phyloP scores from a whole-genome alignment of 257 asterid genomes.

The Hygrophila difformis region DNA sequence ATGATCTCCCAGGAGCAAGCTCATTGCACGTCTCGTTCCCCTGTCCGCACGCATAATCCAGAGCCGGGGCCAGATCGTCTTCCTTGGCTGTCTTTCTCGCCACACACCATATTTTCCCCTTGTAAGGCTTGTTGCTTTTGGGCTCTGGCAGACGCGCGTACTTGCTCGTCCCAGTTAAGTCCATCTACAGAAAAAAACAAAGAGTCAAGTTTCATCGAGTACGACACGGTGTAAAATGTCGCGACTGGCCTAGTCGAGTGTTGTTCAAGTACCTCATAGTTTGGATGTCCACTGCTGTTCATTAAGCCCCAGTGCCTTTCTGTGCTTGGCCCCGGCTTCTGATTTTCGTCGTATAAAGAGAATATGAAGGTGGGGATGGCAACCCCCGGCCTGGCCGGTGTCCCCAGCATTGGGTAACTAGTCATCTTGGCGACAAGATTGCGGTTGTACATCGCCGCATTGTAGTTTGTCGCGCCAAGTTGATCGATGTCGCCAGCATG shows the following conservation, averaged over 20 bases:
- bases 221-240: too few relatives aligned
- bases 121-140: slow-evolving; percentile 35
- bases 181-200: slow-evolving; percentile 22
- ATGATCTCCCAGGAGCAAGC: slow-evolving; percentile 44
- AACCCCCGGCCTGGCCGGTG: slow-evolving; percentile 60
- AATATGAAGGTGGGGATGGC: slow-evolving; percentile 48
- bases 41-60: slow-evolving; percentile 36
- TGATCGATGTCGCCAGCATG: slow-evolving; percentile 65
- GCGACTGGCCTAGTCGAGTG: not conserved
- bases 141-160: slow-evolving; percentile 26
- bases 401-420: slow-evolving; percentile 38
- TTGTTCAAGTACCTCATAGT: slow-evolving; percentile 31
- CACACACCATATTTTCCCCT: slow-evolving; percentile 71
- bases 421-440: slow-evolving; percentile 37
- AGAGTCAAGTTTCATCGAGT: too few relatives aligned
- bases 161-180: slow-evolving; percentile 34
- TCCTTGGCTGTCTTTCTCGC: slow-evolving; percentile 12
- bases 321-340: slow-evolving; percentile 44
- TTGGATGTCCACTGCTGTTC: slow-evolving; percentile 27
- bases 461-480: slow-evolving; percentile 51
- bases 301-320: slow-evolving; percentile 80
- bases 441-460: slow-evolving; percentile 58
- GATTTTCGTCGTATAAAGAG: slow-evolving; percentile 58
- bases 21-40: slow-evolving; percentile 52
- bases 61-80: slow-evolving; percentile 26